Conservation (phyloP, 768 basidiomycete genomes). For the Boletus subparvulus region DNA sequence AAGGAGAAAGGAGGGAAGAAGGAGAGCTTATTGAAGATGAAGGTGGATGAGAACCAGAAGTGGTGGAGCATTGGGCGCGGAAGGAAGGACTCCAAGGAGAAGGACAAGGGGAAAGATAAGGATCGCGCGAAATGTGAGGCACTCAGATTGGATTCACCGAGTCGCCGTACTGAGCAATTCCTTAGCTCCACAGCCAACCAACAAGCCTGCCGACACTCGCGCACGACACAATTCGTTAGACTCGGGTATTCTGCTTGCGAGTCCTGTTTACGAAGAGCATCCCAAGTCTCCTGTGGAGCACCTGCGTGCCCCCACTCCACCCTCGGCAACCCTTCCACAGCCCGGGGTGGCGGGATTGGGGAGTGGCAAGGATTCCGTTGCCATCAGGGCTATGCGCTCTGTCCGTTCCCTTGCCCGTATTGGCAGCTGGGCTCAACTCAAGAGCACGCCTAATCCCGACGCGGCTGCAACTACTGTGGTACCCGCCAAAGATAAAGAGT, state of each 20-base stretch:
- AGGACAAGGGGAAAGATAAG: conserved; percentile 40
- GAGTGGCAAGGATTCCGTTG: conserved; percentile 58
- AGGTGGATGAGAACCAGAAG: conserved; percentile 53
- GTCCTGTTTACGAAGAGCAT: conserved; percentile 18
- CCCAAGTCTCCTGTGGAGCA: conserved; percentile 11
- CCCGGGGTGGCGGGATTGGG: conserved; percentile 29
- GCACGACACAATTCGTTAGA: conserved; percentile 67
- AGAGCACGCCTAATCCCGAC: conserved; percentile 36
- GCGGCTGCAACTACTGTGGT: conserved; percentile 25
- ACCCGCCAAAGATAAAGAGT: conserved; percentile 29
- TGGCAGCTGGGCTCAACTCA: conserved; percentile 68
- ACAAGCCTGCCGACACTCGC: conserved; percentile 34
- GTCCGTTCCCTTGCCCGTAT: conserved; percentile 72
- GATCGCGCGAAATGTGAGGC: conserved; percentile 38
- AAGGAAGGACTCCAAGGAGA: conserved; percentile 70
- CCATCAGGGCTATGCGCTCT: conserved; percentile 74
- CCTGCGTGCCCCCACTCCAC: conserved; percentile 23
- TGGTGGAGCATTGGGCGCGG: conserved; percentile 86
- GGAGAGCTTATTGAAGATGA: conserved; percentile 36
- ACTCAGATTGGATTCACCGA: background rate
- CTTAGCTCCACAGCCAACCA: conserved; percentile 48
- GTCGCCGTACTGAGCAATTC: conserved; percentile 2
- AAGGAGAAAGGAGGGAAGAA: conserved; percentile 40
- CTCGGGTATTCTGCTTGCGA: conserved; percentile 38
- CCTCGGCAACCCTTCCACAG: conserved; percentile 36